These are phyloP conservation scores for Avena insularis DNA, from an alignment of 176 grass and related monocot genomes.

Conservation along the genomic window DNA sequence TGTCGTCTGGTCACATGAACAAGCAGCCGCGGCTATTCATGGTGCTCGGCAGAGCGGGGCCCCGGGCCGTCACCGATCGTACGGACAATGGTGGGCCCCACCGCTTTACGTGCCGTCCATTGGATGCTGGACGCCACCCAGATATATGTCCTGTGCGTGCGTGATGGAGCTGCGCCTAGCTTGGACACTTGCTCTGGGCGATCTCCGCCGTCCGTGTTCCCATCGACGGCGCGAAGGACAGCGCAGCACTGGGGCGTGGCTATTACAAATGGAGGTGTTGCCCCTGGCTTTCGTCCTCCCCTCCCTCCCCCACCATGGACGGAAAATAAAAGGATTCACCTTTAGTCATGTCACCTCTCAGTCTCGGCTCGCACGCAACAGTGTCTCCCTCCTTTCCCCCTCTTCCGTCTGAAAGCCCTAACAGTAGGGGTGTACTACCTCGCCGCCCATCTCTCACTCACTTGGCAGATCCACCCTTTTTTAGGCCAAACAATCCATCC, in stretches of 20 bases:
- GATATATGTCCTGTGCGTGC: slow-evolving; percentile 36
- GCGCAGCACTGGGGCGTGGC: not conserved
- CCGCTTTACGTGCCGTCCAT: slow-evolving; percentile 36
- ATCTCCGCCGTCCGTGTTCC: not conserved
- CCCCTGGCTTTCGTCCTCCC: slow-evolving; percentile 32
- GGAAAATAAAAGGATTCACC: not conserved
- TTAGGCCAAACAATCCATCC: slow-evolving; percentile 59
- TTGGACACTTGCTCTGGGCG: not conserved
- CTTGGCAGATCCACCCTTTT: slow-evolving; percentile 49
- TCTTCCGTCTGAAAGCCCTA: slow-evolving; percentile 56
- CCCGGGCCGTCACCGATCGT: slow-evolving; percentile 47
- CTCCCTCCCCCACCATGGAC: slow-evolving; percentile 39
- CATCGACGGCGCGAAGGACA: not conserved
- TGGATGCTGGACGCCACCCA: slow-evolving; percentile 44
- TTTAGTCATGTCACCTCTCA: slow-evolving; percentile 58
- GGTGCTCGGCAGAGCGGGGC: slow-evolving; percentile 17
- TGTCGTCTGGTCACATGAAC: slow-evolving; percentile 49
- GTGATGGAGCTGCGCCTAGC: slow-evolving; percentile 11
- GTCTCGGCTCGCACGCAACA: slow-evolving; percentile 26
- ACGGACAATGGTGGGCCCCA: slow-evolving; percentile 31
- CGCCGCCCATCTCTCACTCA: slow-evolving; percentile 39
- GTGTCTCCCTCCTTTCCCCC: slow-evolving; percentile 19
- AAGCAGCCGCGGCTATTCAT: slow-evolving; percentile 24
- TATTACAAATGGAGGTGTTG: slow-evolving; percentile 34
- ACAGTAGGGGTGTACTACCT: not conserved